Base-by-base conservation (phyloP, 169 alveolate genomes). In the Perkinsus chesapeaki region DNA sequence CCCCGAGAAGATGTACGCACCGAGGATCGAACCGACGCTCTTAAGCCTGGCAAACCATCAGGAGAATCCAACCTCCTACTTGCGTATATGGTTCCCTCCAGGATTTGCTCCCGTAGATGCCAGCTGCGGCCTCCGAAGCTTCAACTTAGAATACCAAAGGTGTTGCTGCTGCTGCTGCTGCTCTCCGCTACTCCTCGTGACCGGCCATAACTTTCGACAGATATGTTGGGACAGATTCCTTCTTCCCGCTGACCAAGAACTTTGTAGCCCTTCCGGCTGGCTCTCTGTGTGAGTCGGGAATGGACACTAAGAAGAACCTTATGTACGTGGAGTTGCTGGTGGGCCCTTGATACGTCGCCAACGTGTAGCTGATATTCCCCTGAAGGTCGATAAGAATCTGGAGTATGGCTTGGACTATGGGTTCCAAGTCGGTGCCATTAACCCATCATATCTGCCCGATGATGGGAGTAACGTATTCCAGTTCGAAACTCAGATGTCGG, bases 401-500 rank as follows among this genome's bases (percentile, higher is more conserved):
- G 82, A 39, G 73, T 39, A 5, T 36, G 92, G 92, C n/a, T 27
- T 91, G 73, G 72, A 91, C 72, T 91, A 91, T 72, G 92, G 73
- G 31, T 91, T 91, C 47, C 48, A 39, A 39, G 39, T 91, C 37
- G 82, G 82, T 34, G 82, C 82, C 36, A 60, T 60, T 3, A 60
- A 60, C 31, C 82, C 82, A 27, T 34, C 82, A 60, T 1, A 27
- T 34, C 82, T 60, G 7, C 82, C 82, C 27, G 37, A 27, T 12
- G 82, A 60, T 23, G 82, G 82, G 1, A 27, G 27, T 27, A 60
- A 60, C 27, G 31, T 60, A 20, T 60, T 60, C 82, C 82, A 23
- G 31, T 60, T 60, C 31, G 82, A 60, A 34, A 60, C 82, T 27
- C 82, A 60, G 3, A 60, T 23, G 82, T 1, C 36, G 27, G 82